These are phyloP conservation scores for Tagetes patula DNA, from an alignment of 129 eudicot genomes.

Conservation along the genomic window DNA sequence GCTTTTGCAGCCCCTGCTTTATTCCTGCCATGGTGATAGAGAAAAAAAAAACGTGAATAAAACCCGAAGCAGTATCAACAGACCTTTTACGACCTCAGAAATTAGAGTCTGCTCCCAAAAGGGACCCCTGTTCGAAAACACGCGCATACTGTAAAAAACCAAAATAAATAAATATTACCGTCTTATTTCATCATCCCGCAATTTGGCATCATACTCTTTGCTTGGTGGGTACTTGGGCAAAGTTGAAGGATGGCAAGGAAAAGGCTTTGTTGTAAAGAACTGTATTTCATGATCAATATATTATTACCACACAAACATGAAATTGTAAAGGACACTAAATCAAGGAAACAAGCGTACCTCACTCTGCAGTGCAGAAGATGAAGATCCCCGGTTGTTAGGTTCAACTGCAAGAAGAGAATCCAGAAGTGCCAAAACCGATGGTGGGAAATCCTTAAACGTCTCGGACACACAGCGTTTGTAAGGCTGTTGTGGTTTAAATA, in stretches of 20 bases:
- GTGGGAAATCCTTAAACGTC: constrained; percentile 63
- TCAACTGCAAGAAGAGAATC: constrained; percentile 72
- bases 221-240: constrained; percentile 92
- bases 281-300: constrained; percentile 24
- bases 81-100: background rate
- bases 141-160: background rate
- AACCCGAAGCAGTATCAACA: background rate
- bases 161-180: constrained; percentile 41
- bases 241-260: constrained; percentile 81
- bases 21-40: constrained; percentile 40
- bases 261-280: constrained; percentile 80
- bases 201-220: constrained; percentile 78
- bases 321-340: background rate
- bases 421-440: constrained; percentile 54
- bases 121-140: background rate
- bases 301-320: background rate
- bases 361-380: constrained; percentile 64
- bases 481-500: constrained; percentile 61
- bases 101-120: too few species aligned
- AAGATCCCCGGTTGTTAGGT: constrained; percentile 59
- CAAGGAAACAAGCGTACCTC: constrained; percentile 42
- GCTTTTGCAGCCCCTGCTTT: constrained; percentile 54
- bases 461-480: constrained; percentile 63
- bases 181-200: constrained; percentile 76
- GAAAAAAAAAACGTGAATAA: background rate